Percentiles rank a stretch among this genome's conserved stretches.
Conservation (phyloP, 495 filamentous ascomycete species). For the Hypoxylon intermedium region DNA sequence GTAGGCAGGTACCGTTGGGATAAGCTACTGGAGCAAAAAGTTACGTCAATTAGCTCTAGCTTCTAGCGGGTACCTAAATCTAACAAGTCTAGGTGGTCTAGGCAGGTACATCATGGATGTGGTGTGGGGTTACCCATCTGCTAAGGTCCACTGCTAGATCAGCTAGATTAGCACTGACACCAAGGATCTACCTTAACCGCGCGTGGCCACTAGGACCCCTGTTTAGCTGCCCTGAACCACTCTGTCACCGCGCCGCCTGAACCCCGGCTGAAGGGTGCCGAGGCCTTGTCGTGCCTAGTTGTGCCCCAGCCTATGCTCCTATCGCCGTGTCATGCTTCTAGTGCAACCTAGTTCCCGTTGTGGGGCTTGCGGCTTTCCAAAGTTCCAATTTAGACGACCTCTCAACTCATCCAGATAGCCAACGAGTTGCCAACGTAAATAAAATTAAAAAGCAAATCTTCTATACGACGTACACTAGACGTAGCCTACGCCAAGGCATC, state of each 20-base stretch:
- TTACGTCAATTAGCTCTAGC: constrained; percentile 1
- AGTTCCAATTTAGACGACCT: constrained; percentile 39
- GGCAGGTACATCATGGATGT: background rate
- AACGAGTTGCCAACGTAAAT: constrained; percentile 9
- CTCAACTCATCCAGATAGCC: constrained; percentile 20
- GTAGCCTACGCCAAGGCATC: constrained; percentile 19
- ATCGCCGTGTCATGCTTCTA: constrained; percentile 35
- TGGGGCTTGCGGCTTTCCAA: constrained; percentile 46
- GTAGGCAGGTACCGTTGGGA: constrained; percentile 15
- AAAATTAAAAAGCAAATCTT: constrained; percentile 12
- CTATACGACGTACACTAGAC: constrained; percentile 1
- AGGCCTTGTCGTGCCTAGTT: constrained; percentile 17
- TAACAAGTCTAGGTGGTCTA: constrained; percentile 7
- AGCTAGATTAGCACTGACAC: constrained; percentile 20
- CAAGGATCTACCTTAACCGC: constrained; percentile 37
- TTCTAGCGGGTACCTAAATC: constrained; percentile 7
- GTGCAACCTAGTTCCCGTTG: constrained; percentile 45
- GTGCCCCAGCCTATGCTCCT: constrained; percentile 17
- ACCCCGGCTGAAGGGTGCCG: constrained; percentile 30
- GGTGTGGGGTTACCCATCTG: constrained; percentile 3
- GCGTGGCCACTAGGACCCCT: constrained; percentile 22
- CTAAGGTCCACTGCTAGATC: background rate
- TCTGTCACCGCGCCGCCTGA: constrained; percentile 29
- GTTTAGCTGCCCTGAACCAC: constrained; percentile 19
- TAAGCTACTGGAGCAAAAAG: constrained; percentile 34